Evolutionary conservation across 2,329 filamentous ascomycete species (phyloP), one percentile per base, ranked within the genome.

Genomic region (Drechslerella dactyloides): DNA sequence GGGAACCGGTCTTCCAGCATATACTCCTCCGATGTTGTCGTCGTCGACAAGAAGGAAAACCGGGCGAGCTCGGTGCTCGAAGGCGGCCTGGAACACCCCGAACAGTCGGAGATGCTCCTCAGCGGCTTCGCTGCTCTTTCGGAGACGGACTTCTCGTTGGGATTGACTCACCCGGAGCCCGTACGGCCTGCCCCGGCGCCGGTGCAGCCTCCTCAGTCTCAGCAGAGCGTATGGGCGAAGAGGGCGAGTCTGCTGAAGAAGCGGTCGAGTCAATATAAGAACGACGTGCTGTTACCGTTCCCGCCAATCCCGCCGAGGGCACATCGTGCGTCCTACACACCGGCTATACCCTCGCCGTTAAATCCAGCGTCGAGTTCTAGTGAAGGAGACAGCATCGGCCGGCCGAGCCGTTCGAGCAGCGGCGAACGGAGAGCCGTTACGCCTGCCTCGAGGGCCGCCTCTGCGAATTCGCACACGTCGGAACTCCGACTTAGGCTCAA

Each of bases 261-360:
- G 60, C 37, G 60, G 50, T 42, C 46, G 5, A 44, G 21, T 33
- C 42, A 40, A 1, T 57, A 57, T 15, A 65, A 51, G 44, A 59
- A 50, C 51, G 60, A 72, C 27, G 17, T 42, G 19, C 8, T 8
- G 46, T 33, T 72, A 44, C 56, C 68, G 19, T 42, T 35, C 13
- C 68, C 68, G n/a, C 68, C 60, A 1, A 44, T 40, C 10, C 68
- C 68, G 33, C 68, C 68, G 13, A 63, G 65, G 33, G 51, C 48
- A 1, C 44, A 53, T 19, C 60, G 46, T 4, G 54, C 64, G 40
- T 76, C 78, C 2, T 78, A 79, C 60, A 68, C 74, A 11, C 77
- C 78, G 1, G 69, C 54, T 17, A 52, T 77, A 11, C 75, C 78
- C 2, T 79, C 78, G 4, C 78, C 77, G n/a, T 68, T 78, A 24